phyloP scores from a whole-genome alignment of 306 rosid genomes.

The Ormosia emarginata region DNA sequence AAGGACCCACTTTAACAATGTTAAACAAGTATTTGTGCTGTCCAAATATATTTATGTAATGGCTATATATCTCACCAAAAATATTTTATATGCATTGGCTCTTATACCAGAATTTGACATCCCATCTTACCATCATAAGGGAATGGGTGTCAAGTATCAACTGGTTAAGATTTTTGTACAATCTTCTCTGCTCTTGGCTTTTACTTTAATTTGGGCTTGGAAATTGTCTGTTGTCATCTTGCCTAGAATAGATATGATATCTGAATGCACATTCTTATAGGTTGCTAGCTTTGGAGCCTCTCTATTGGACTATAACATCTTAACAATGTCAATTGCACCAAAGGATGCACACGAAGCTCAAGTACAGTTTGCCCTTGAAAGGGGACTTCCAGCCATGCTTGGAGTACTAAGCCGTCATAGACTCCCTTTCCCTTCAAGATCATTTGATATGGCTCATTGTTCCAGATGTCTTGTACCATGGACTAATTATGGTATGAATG shows the following conservation, averaged over 20 bases:
- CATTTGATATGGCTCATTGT: constrained; percentile 65
- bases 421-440: constrained; percentile 54
- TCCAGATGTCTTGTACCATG: constrained; percentile 61
- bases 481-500: constrained; percentile 46
- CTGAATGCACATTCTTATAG: constrained; percentile 20
- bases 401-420: constrained; percentile 53
- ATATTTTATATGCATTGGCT: too few species aligned
- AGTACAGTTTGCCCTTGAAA: constrained; percentile 56
- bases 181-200: too few species aligned
- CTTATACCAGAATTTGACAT: not conserved
- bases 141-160: too few species aligned
- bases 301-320: constrained; percentile 37
- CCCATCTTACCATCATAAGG: not conserved
- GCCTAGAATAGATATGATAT: not conserved
- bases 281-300: constrained; percentile 70
- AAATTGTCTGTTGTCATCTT: not conserved
- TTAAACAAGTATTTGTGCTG: too few species aligned
- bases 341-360: constrained; percentile 53
- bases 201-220: not conserved
- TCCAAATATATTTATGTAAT: too few species aligned
- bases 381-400: constrained; percentile 68
- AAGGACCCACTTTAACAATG: too few species aligned
- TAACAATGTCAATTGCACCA: constrained; percentile 63
- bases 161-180: too few species aligned
- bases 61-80: not conserved